phyloP scores from a whole-genome alignment of 345 rosid species.

The Euphorbia pulcherrima region DNA sequence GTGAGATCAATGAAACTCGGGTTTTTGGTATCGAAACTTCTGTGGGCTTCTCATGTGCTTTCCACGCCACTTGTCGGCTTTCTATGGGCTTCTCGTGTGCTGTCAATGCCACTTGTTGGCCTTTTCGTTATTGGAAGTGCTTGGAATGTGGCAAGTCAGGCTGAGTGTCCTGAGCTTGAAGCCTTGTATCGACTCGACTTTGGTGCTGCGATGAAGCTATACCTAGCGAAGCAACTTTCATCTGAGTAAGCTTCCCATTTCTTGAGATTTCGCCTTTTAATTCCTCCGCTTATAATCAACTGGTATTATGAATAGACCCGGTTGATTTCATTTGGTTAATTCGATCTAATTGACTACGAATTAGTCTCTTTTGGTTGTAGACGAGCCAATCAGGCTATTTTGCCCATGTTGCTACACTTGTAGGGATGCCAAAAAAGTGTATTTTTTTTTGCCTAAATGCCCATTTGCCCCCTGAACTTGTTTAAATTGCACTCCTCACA shows the following conservation, averaged over 20 bases:
- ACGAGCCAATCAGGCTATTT: too few relatives aligned
- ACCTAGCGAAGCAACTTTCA: conserved; percentile 75
- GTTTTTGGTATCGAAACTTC: conserved; percentile 86
- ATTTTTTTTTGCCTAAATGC: too few relatives aligned
- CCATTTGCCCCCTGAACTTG: too few relatives aligned
- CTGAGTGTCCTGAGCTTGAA: conserved; percentile 73
- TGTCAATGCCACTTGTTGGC: conserved; percentile 94
- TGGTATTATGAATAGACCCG: too few relatives aligned
- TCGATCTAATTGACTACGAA: too few relatives aligned
- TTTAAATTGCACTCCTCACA: too few relatives aligned
- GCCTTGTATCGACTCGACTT: conserved; percentile 80
- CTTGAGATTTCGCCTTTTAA: neutral
- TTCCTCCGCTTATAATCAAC: too few relatives aligned
- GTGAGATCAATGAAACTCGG: conserved; percentile 79
- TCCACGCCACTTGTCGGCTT: conserved; percentile 99
- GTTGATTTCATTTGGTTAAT: too few relatives aligned
- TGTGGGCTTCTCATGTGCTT: conserved; percentile 88
- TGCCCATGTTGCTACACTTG: neutral
- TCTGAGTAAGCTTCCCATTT: conserved; percentile 60
- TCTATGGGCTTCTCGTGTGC: conserved; percentile 87
- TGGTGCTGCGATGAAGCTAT: conserved; percentile 88
- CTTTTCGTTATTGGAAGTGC: conserved; percentile 72
- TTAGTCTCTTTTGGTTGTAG: too few relatives aligned
- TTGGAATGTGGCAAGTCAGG: conserved; percentile 56
- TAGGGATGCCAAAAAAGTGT: neutral